These are phyloP conservation scores for Toxoplasma gondii DNA, from an alignment of 169 alveolate genomes.

Conservation along the genomic window DNA sequence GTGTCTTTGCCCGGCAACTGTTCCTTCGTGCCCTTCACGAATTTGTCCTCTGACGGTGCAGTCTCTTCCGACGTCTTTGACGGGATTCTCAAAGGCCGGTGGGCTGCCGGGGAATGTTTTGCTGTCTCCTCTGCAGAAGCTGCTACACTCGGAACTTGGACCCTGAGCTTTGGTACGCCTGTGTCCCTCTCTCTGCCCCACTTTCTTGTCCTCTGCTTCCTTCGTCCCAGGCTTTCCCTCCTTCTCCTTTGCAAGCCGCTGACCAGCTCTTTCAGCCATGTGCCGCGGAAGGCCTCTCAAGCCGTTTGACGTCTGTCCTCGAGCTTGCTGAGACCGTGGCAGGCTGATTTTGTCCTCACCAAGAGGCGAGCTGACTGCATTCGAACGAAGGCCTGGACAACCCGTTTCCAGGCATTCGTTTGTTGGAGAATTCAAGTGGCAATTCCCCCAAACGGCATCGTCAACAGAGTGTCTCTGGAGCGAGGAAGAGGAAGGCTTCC, in stretches of 20 bases:
- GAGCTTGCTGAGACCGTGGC: background rate
- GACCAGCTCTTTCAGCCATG: constrained; percentile 24
- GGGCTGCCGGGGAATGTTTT: too few species aligned
- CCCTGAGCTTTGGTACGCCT: too few species aligned
- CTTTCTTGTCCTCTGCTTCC: background rate
- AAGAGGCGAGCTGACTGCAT: background rate
- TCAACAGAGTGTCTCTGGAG: background rate
- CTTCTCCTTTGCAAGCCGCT: constrained; percentile 13
- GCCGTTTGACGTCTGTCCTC: background rate
- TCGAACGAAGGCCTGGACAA: background rate
- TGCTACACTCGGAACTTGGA: too few species aligned
- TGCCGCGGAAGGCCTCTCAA: constrained; percentile 20
- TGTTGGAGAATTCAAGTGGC: too few species aligned
- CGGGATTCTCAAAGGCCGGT: too few species aligned
- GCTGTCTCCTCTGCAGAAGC: too few species aligned
- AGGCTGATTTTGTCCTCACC: background rate
- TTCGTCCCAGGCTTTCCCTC: background rate
- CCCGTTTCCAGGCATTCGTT: background rate
- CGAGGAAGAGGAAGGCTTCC: background rate
- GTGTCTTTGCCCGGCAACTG: too few species aligned
- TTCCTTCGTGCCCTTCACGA: too few species aligned
- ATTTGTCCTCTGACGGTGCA: too few species aligned
- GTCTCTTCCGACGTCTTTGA: too few species aligned
- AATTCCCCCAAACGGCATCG: background rate
- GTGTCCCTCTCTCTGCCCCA: background rate